Percentiles rank a stretch among this genome's conserved stretches.
These are phyloP conservation scores for Apophysomyces variabilis DNA, from an alignment of 371 early-diverging fungal genomes.

Conservation along the genomic window DNA sequence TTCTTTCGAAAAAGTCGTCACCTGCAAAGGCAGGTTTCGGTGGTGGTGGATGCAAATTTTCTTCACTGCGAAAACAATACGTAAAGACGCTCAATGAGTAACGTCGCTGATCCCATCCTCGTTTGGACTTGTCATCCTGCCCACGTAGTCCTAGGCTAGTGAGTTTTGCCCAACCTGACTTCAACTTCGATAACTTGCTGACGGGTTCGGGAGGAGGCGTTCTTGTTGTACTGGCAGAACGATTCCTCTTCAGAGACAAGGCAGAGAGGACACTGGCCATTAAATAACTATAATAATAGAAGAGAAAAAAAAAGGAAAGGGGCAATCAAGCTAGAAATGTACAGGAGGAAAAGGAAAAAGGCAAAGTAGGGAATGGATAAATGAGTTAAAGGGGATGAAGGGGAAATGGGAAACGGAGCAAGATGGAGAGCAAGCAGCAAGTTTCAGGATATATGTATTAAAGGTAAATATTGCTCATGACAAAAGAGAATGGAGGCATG, in stretches of 20 bases:
- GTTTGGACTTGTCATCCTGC: constrained; percentile 9
- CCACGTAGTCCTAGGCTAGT: constrained; percentile 13
- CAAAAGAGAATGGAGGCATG: not conserved
- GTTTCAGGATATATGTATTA: not conserved
- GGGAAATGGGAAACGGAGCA: not conserved
- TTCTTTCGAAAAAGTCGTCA: constrained; percentile 23
- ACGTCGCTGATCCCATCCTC: constrained; percentile 11
- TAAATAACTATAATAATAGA: not conserved
- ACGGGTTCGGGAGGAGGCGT: constrained; percentile 15
- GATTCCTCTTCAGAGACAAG: constrained; percentile 26
- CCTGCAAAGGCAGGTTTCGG: constrained; percentile 17
- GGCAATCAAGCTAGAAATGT: not conserved
- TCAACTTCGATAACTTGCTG: constrained; percentile 31
- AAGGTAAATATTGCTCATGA: not conserved
- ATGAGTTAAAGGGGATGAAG: not conserved
- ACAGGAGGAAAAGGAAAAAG: not conserved
- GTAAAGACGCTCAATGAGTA: constrained; percentile 1
- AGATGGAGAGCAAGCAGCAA: constrained; percentile 5
- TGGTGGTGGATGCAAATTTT: not conserved
- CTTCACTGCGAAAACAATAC: not conserved
- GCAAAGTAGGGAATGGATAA: not conserved
- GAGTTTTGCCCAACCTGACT: constrained; percentile 27
- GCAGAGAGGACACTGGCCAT: constrained; percentile 9
- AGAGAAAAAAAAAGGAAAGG: not conserved
- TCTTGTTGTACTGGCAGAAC: constrained; percentile 27